phyloP scores from a whole-genome alignment of 306 rosid species.

The Carpinus fangiana region DNA sequence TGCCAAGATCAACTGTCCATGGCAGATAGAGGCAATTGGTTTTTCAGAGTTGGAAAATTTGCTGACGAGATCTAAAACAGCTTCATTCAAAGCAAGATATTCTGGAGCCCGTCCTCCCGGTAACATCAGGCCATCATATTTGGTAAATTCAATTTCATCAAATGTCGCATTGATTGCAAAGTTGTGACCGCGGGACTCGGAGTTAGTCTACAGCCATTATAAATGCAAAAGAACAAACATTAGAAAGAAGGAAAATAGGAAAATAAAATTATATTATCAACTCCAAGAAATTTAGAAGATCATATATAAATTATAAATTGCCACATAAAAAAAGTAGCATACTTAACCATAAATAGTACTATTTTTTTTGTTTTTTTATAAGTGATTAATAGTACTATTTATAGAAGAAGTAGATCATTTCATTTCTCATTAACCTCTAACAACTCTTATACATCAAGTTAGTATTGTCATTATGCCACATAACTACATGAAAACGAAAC shows the following conservation, averaged over 20 bases:
- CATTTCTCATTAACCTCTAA: not conserved
- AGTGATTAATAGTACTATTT: not conserved
- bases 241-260: not conserved
- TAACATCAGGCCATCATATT: conserved; percentile 77
- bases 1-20: conserved; percentile 79
- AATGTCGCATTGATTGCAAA: conserved; percentile 77
- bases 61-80: conserved; percentile 52
- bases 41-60: conserved; percentile 52
- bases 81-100: conserved; percentile 60
- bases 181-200: conserved; percentile 80
- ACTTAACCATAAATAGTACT: not conserved
- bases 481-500: not conserved
- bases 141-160: conserved; percentile 57
- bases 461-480: not conserved
- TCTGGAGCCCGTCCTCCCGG: conserved; percentile 97
- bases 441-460: not conserved
- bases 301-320: not conserved
- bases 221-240: not conserved
- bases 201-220: conserved; percentile 50
- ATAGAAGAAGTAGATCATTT: not conserved
- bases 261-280: not conserved
- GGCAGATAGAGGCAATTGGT: conserved; percentile 75
- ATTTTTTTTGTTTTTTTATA: too few relatives aligned
- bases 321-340: not conserved
- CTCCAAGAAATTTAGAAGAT: not conserved